phyloP scores from a whole-genome alignment of 805 yeast genomes.

The Vanderwaltozyma polyspora region DNA sequence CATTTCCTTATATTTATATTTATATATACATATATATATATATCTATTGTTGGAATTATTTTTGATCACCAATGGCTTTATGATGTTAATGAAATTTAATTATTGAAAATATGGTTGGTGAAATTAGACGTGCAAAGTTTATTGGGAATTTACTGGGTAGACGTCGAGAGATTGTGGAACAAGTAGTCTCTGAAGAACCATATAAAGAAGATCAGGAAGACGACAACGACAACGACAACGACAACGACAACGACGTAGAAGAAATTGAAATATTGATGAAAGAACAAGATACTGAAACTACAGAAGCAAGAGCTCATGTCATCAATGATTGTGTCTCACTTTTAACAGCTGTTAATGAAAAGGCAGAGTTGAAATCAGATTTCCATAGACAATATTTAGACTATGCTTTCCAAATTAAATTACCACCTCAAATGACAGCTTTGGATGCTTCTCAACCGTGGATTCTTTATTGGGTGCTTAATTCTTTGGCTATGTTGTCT shows the following conservation, averaged over 20 bases:
- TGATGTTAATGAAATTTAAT: no score
- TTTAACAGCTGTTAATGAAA: slow-evolving; percentile 1
- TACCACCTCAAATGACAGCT: slow-evolving; percentile 41
- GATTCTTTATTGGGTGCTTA: slow-evolving; percentile 77
- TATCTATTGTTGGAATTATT: no score
- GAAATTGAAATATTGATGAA: slow-evolving; percentile 12
- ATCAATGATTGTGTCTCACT: slow-evolving; percentile 13
- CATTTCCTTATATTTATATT: no score
- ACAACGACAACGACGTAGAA: slow-evolving; percentile 4
- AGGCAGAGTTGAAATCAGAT: slow-evolving; percentile 13
- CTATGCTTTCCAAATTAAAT: slow-evolving; percentile 30
- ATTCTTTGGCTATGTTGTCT: slow-evolving; percentile 38
- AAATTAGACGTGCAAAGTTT: no score
- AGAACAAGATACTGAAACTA: slow-evolving; percentile 23
- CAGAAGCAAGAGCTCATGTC: slow-evolving; percentile 17
- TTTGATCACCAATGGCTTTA: no score
- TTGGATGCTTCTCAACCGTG: slow-evolving; percentile 90
- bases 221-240: background rate
- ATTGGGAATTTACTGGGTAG: no score
- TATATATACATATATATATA: no score
- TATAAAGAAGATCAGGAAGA: background rate
- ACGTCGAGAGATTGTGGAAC: background rate
- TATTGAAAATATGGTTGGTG: no score
- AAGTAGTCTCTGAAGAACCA: background rate
- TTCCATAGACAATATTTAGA: slow-evolving; percentile 37